phyloP scores from a whole-genome alignment of 495 filamentous ascomycete genomes.

The Glarea lozoyensis region DNA sequence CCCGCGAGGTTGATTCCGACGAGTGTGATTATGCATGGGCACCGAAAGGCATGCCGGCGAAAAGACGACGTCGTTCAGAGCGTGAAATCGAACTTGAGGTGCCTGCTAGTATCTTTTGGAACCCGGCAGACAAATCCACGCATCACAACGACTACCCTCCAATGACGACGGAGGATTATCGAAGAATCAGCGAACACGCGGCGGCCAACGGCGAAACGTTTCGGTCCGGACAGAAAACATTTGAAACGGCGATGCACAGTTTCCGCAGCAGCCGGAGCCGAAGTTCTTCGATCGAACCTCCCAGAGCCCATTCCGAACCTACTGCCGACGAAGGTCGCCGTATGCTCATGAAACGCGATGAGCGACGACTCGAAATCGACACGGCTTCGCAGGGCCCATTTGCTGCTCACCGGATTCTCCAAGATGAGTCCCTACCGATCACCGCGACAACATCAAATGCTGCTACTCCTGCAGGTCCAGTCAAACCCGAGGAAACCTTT shows the following conservation, averaged over 20 bases:
- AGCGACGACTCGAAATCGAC: slow-evolving; percentile 7
- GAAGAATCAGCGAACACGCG: slow-evolving; percentile 33
- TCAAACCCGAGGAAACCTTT: background rate
- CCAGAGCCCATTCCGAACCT: slow-evolving; percentile 18
- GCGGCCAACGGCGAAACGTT: slow-evolving; percentile 35
- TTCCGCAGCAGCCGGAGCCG: slow-evolving; percentile 15
- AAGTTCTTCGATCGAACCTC: slow-evolving; percentile 10
- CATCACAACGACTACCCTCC: slow-evolving; percentile 45
- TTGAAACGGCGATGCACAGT: slow-evolving; percentile 19
- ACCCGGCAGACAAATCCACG: slow-evolving; percentile 33
- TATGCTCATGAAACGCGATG: slow-evolving; percentile 20
- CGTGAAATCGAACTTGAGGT: slow-evolving; percentile 41
- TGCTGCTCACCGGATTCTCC: too few species aligned
- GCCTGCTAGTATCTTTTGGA: slow-evolving; percentile 41
- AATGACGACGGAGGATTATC: slow-evolving; percentile 42
- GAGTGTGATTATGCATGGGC: slow-evolving; percentile 8
- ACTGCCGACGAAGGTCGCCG: slow-evolving; percentile 12
- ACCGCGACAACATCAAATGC: slow-evolving; percentile 9
- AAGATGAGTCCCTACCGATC: slow-evolving; percentile 2
- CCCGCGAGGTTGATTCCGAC: slow-evolving; percentile 12
- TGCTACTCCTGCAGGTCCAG: background rate
- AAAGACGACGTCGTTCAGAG: slow-evolving; percentile 15
- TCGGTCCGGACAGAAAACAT: slow-evolving; percentile 14
- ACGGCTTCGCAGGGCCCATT: background rate
- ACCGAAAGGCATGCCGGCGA: slow-evolving; percentile 9